These are phyloP conservation scores for Quercus cerris DNA, from an alignment of 306 rosid genomes.

Conservation along the genomic window DNA sequence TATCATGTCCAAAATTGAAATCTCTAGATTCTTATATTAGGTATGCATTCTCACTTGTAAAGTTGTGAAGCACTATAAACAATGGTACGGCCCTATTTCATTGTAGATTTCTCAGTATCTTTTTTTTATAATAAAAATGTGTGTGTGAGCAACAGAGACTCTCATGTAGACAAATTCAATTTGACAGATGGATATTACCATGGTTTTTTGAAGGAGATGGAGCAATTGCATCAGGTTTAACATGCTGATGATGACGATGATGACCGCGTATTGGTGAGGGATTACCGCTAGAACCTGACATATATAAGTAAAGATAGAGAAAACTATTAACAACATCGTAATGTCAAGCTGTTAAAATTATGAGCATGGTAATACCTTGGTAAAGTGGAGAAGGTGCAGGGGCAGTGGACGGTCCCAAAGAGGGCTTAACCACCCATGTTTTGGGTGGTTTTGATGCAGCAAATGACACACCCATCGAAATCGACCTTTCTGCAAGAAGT, in stretches of 20 bases:
- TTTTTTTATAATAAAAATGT: not conserved
- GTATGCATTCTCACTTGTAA: not conserved
- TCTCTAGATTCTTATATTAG: not conserved
- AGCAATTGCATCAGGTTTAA: conserved; percentile 43
- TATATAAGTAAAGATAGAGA: conserved; percentile 22
- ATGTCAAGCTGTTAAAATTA: not conserved
- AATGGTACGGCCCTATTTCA: not conserved
- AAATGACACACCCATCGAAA: conserved; percentile 39
- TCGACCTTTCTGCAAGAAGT: conserved; percentile 53
- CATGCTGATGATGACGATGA: conserved; percentile 31
- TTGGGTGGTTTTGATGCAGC: conserved; percentile 35
- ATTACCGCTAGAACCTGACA: conserved; percentile 43
- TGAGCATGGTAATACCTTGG: conserved; percentile 38
- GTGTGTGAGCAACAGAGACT: not conserved
- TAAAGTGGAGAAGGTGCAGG: conserved; percentile 57
- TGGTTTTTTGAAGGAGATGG: conserved; percentile 63
- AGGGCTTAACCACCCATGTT: conserved; percentile 37
- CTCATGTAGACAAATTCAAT: conserved; percentile 1
- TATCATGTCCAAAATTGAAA: not conserved
- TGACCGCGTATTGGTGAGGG: conserved; percentile 24
- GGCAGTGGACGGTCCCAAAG: conserved; percentile 35
- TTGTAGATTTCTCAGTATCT: not conserved
- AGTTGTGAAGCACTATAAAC: not conserved
- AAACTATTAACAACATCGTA: conserved; percentile 4
- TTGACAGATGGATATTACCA: conserved; percentile 43